A percentile compares a stretch with the other conserved stretches of the same genome.
phyloP scores from a whole-genome alignment of 768 basidiomycete genomes.

The Hydnum rufescens region DNA sequence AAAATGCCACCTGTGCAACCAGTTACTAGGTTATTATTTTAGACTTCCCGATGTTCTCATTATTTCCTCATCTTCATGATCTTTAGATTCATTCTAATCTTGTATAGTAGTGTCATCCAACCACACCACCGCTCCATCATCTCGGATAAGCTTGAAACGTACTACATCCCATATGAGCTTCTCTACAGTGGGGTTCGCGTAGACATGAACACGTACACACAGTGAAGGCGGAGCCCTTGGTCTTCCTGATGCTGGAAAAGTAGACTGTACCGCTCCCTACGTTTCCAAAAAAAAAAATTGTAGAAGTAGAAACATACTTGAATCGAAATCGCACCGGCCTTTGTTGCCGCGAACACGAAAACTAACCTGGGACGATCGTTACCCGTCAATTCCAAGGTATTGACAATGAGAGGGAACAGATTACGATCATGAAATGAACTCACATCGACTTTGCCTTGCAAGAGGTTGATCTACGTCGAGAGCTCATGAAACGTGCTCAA shows the following conservation, averaged over 20 bases:
- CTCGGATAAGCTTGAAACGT: constrained; percentile 12
- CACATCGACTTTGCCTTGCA: constrained; percentile 8
- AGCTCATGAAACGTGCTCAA: background rate
- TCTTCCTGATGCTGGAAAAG: constrained; percentile 11
- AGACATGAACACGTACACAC: constrained; percentile 7
- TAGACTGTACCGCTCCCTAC: constrained; percentile 13
- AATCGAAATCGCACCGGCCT: constrained; percentile 1
- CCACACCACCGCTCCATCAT: constrained; percentile 8
- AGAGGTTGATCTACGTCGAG: constrained; percentile 5
- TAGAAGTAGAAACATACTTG: background rate
- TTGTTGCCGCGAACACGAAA: constrained; percentile 9
- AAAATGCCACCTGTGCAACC: background rate
- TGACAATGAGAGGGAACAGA: background rate
- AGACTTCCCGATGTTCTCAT: background rate
- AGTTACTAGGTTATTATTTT: background rate
- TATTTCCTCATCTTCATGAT: background rate
- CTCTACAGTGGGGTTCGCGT: background rate
- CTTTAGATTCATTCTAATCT: too few relatives aligned
- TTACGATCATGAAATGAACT: background rate
- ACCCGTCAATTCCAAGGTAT: background rate
- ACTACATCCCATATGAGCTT: constrained; percentile 4
- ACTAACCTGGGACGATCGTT: background rate
- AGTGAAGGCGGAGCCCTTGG: constrained; percentile 11
- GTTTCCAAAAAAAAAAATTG: background rate
- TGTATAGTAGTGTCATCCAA: constrained; percentile 1